Evolutionary conservation across 805 yeast genomes (phyloP).

Genomic region (Candida nanaspora): DNA sequence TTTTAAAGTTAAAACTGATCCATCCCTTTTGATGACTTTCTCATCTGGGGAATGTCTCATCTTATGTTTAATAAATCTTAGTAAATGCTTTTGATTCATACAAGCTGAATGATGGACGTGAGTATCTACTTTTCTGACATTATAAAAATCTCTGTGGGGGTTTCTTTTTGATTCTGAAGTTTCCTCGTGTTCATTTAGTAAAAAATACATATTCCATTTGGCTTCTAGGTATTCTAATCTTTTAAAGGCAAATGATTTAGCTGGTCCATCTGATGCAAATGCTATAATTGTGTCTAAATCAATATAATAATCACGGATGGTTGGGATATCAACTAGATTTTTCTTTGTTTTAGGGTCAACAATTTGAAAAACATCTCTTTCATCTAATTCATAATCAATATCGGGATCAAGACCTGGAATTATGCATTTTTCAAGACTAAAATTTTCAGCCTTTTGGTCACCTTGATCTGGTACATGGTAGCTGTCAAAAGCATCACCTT

Average conservation of each 20-base stretch:
- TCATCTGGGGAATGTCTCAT: constrained; percentile 82
- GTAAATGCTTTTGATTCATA: constrained; percentile 95
- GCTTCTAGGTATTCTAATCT: constrained; percentile 92
- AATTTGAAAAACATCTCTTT: constrained; percentile 61
- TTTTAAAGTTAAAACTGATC: constrained; percentile 73
- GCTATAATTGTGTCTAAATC: constrained; percentile 72
- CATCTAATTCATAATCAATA: constrained; percentile 40
- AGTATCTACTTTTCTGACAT: constrained; percentile 94
- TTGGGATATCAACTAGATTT: constrained; percentile 61
- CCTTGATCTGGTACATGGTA: constrained; percentile 16
- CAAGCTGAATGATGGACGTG: constrained; percentile 99
- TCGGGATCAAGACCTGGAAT: constrained; percentile 44
- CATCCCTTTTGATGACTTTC: constrained; percentile 90
- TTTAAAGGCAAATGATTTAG: constrained; percentile 92
- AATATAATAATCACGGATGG: constrained; percentile 74
- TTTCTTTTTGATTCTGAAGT: constrained; percentile 82
- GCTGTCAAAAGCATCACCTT: constrained; percentile 20
- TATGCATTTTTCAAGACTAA: constrained; percentile 47
- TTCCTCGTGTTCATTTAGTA: constrained; percentile 90
- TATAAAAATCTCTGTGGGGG: constrained; percentile 96
- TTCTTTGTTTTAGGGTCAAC: constrained; percentile 21
- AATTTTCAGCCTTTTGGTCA: constrained; percentile 36
- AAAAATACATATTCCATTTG: constrained; percentile 85
- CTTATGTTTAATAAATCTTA: constrained; percentile 91
- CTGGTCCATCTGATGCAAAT: constrained; percentile 89